Evolutionary conservation across 2,329 filamentous ascomycete genomes (phyloP).

Genomic region (Hawksworthiomyces lignivorus): DNA sequence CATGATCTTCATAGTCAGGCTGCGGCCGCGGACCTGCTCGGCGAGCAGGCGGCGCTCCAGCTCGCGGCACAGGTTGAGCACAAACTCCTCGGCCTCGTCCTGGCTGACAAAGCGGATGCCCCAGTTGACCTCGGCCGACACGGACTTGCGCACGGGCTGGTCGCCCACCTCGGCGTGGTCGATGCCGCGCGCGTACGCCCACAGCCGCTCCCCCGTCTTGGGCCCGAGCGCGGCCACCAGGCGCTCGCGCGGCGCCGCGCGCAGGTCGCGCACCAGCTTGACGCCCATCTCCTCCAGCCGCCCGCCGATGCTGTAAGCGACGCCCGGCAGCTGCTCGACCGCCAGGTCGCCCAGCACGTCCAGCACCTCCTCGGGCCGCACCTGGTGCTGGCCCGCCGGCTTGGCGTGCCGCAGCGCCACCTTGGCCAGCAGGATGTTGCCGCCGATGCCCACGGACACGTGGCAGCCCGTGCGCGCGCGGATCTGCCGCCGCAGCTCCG

Average conservation of each 20-base stretch:
- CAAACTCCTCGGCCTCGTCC: constrained; percentile 87
- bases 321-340: constrained; percentile 78
- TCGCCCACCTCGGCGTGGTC: constrained; percentile 81
- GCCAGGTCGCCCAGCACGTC: constrained; percentile 69
- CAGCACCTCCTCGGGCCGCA: constrained; percentile 73
- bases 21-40: constrained; percentile 77
- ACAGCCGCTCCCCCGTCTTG: constrained; percentile 86
- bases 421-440: constrained; percentile 85
- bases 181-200: constrained; percentile 84
- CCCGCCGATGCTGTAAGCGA: constrained; percentile 81
- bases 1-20: constrained; percentile 94
- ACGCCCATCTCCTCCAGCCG: constrained; percentile 85
- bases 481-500: constrained; percentile 58
- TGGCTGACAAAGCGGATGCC: constrained; percentile 91
- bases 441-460: constrained; percentile 88
- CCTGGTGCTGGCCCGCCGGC: constrained; percentile 83
- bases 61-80: constrained; percentile 77
- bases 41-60: constrained; percentile 72
- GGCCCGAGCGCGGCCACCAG: constrained; percentile 70
- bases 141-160: constrained; percentile 79
- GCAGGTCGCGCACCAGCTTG: constrained; percentile 74
- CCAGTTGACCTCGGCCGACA: constrained; percentile 97
- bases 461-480: constrained; percentile 71
- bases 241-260: constrained; percentile 67
- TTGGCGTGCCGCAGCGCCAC: constrained; percentile 87